Evolutionary conservation across 1,284 basidiomycete genomes (phyloP), one percentile per base, ranked within the genome.

Genomic region (Leucoagaricus sp.): DNA sequence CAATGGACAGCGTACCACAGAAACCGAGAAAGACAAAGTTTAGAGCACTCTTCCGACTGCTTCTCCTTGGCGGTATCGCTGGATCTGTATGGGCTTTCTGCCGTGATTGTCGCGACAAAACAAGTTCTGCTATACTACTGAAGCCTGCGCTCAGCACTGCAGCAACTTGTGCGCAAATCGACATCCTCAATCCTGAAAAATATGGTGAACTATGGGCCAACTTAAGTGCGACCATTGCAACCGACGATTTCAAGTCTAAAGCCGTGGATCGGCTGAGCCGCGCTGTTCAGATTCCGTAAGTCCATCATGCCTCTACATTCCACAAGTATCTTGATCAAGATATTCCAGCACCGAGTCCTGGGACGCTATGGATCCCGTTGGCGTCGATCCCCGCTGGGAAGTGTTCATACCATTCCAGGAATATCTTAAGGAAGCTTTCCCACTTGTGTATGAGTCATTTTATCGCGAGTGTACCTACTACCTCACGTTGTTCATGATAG

Each of bases 341-440:
- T n/a, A n/a, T n/a, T n/a, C 47, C 23, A 80, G 78, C 17, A 80
- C 79, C 4, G 79, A 81, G 62, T 76, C 79, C 1, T 80, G 69
- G 58, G 79, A 82, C 61, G 71, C 70, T 44, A 78, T 82, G 72
- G 77, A 71, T 9, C 72, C 74, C 2, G 69, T 82, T 23, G 81
- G 76, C 4, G 66, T 74, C 49, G 83, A 85, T 62, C 66, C 74
- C 1, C 74, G 81, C 17, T 84, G 82, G 82, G 72, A 79, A n/a
- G 73, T 69, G 3, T 80, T 83, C 57, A 71, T 61, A 0, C 68
- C 72, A 21, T 76, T 85, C 63, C 82, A 85, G 56, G 70, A 74
- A 2, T 82, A 81, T 57, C 72, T 85, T 6, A 58, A 65, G 17
- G 57, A 58, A 4, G 69, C 73, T 2, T 85, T 83, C 63, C 82